Percentiles rank a stretch among this genome's conserved stretches.
These are phyloP conservation scores for Pythium sukuiense DNA, from an alignment of 352 stramenopile species.

Conservation along the genomic window DNA sequence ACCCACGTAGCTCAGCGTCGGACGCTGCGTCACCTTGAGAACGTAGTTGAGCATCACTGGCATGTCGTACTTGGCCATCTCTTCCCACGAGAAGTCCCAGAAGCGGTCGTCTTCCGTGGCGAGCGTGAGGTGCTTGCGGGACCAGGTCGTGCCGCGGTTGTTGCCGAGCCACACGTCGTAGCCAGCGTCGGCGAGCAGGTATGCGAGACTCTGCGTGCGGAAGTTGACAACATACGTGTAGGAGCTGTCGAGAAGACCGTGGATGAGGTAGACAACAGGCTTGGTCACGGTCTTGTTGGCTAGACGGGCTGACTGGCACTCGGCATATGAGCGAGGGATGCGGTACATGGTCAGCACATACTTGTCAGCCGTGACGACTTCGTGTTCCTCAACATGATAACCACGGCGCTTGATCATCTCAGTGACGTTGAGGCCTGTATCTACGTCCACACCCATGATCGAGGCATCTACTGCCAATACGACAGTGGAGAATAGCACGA, in stretches of 20 bases:
- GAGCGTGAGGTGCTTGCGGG: constrained; percentile 41
- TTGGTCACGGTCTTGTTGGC: constrained; percentile 36
- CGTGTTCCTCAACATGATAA: constrained; percentile 55
- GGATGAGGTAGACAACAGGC: constrained; percentile 46
- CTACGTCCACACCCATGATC: constrained; percentile 28
- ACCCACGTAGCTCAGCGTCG: constrained; percentile 52
- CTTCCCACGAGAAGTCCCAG: constrained; percentile 57
- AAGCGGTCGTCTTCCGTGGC: constrained; percentile 39
- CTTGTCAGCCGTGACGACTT: constrained; percentile 48
- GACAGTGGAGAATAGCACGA: background rate
- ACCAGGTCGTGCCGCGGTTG: constrained; percentile 59
- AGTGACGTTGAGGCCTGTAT: constrained; percentile 43
- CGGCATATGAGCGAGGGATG: constrained; percentile 52
- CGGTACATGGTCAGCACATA: constrained; percentile 69
- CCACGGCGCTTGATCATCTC: constrained; percentile 44
- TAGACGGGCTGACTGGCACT: constrained; percentile 38
- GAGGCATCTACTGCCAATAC: background rate
- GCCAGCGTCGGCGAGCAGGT: constrained; percentile 53
- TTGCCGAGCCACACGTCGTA: constrained; percentile 65
- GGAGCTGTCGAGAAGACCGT: constrained; percentile 54
- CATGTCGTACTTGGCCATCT: constrained; percentile 53
- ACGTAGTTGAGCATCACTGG: constrained; percentile 55
- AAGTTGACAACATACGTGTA: constrained; percentile 64
- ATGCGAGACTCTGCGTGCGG: constrained; percentile 57
- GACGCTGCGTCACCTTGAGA: constrained; percentile 34